Conservation (phyloP, 306 rosid genomes). For the Ziziphus jujuba region DNA sequence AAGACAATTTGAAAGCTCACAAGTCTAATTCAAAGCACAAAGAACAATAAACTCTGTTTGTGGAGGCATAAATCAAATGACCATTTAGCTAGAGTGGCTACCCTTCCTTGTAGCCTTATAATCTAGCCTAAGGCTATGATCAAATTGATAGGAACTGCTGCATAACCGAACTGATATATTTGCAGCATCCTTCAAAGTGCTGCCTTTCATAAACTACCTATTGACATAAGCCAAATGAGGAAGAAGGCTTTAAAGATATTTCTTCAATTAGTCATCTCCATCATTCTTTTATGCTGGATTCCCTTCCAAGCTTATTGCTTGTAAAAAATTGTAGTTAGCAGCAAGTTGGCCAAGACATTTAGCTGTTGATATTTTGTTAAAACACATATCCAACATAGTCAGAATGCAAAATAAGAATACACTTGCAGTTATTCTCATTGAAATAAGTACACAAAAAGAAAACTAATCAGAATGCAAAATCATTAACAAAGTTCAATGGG, state of each 20-base stretch:
- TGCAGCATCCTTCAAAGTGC: constrained; percentile 57
- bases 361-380: constrained; percentile 85
- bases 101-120: constrained; percentile 62
- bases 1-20: background rate
- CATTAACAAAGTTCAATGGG: background rate
- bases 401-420: constrained; percentile 50
- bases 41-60: too few species aligned
- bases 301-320: constrained; percentile 88
- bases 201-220: constrained; percentile 54
- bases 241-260: constrained; percentile 81
- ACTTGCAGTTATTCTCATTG: constrained; percentile 84
- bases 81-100: constrained; percentile 27
- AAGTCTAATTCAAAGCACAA: background rate
- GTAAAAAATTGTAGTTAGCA: constrained; percentile 83
- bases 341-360: constrained; percentile 96
- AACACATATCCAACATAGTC: constrained; percentile 75
- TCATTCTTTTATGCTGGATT: constrained; percentile 93
- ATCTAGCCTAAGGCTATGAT: constrained; percentile 65
- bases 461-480: background rate
- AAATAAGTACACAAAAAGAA: constrained; percentile 28
- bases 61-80: too few species aligned
- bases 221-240: constrained; percentile 85
- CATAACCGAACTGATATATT: constrained; percentile 72
- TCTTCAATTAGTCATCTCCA: constrained; percentile 92
- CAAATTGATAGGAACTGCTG: constrained; percentile 61